Percentiles rank a stretch among this genome's conserved stretches.
These are phyloP conservation scores for Suhomyces atakaporum DNA, from an alignment of 1,139 yeast genomes.

Conservation along the genomic window DNA sequence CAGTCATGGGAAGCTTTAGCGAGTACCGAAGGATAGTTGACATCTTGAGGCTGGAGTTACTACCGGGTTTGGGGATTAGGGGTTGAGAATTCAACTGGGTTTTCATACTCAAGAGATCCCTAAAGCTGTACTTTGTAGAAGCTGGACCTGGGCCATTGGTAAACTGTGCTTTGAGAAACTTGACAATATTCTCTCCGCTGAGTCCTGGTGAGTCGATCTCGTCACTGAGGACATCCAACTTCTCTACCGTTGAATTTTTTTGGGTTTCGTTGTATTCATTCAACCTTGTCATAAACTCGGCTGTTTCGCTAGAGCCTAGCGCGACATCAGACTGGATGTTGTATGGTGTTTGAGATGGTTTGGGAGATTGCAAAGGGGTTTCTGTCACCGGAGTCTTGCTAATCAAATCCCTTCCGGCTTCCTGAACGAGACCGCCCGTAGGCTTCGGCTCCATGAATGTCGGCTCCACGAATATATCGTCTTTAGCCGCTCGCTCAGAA, in stretches of 20 bases:
- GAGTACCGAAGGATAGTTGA: slow-evolving; percentile 16
- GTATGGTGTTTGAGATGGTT: neutral
- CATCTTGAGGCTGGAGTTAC: slow-evolving; percentile 10
- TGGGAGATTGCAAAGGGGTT: no score
- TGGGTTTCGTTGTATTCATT: slow-evolving; percentile 1
- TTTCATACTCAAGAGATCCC: slow-evolving; percentile 8
- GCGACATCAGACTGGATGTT: neutral
- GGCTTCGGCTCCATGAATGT: neutral
- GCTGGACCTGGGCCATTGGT: neutral
- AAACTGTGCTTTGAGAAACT: slow-evolving; percentile 15
- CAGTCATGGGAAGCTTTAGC: slow-evolving; percentile 14
- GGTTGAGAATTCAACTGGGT: neutral
- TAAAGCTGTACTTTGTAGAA: slow-evolving; percentile 6
- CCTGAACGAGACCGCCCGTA: neutral
- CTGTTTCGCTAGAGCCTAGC: neutral
- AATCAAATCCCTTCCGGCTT: no score
- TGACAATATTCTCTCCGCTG: slow-evolving; percentile 18
- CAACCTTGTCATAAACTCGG: neutral
- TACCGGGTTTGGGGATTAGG: slow-evolving; percentile 2
- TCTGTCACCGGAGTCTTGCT: neutral
- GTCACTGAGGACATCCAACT: slow-evolving; percentile 9
- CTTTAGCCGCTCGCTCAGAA: neutral
- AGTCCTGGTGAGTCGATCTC: slow-evolving; percentile 16
- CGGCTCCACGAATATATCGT: neutral
- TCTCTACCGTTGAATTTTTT: slow-evolving; percentile 9